Conservation (phyloP, 148 eudicot genomes). For the Cornus suecica region DNA sequence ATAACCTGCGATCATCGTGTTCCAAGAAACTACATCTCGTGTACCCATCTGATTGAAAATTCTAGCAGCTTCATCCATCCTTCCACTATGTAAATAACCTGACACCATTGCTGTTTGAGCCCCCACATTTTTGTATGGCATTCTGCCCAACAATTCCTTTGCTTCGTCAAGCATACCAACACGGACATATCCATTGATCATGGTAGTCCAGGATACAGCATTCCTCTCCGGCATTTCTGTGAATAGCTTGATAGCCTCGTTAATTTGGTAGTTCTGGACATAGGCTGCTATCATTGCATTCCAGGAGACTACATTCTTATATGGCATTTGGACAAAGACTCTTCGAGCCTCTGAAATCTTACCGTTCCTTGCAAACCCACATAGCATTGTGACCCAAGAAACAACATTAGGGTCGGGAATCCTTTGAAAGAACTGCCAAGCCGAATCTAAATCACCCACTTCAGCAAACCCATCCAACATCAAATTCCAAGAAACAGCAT, state of each 20-base stretch:
- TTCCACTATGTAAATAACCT: slow-evolving; percentile 34
- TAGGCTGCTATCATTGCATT: slow-evolving; percentile 24
- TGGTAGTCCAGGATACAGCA: slow-evolving; percentile 47
- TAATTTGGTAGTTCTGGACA: slow-evolving; percentile 14
- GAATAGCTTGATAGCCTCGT: slow-evolving; percentile 42
- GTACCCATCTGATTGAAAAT: slow-evolving; percentile 38
- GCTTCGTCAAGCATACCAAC: slow-evolving; percentile 18
- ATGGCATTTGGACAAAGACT: slow-evolving; percentile 16
- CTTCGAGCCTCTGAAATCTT: slow-evolving; percentile 9
- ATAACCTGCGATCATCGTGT: slow-evolving; percentile 54
- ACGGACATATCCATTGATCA: slow-evolving; percentile 26
- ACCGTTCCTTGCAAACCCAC: slow-evolving; percentile 21
- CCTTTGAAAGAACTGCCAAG: slow-evolving; percentile 38
- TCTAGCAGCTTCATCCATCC: slow-evolving; percentile 33
- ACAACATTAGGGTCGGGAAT: slow-evolving; percentile 28
- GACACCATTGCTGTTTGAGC: slow-evolving; percentile 43
- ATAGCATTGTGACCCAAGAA: slow-evolving; percentile 34
- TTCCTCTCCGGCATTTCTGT: slow-evolving; percentile 45
- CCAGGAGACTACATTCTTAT: slow-evolving; percentile 39
- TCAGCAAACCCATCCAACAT: slow-evolving; percentile 17
- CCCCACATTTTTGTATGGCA: slow-evolving; percentile 16
- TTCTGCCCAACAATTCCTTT: slow-evolving; percentile 15
- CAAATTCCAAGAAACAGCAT: slow-evolving; percentile 37
- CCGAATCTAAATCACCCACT: slow-evolving; percentile 8
- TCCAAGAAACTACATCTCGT: slow-evolving; percentile 43